These are phyloP conservation scores for Apiotrichum laibachii DNA, from an alignment of 1,284 basidiomycete genomes.

Conservation along the genomic window DNA sequence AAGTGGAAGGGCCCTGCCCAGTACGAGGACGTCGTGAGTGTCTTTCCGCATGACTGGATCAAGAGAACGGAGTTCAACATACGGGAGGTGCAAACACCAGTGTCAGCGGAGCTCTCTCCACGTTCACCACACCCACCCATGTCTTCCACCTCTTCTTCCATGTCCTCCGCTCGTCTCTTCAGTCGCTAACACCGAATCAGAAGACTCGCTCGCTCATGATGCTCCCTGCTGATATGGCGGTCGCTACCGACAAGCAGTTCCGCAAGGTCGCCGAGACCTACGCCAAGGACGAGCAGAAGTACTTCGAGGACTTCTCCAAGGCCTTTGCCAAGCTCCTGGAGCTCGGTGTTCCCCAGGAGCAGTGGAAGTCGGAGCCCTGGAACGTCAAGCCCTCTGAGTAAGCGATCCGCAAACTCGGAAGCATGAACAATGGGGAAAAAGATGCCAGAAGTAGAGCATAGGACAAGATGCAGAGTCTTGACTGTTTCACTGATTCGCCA, in stretches of 20 bases:
- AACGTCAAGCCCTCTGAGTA: constrained; percentile 49
- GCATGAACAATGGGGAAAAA: too few species aligned
- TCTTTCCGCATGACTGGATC: not conserved
- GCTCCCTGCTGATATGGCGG: constrained; percentile 78
- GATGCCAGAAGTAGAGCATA: too few species aligned
- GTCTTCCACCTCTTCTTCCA: not conserved
- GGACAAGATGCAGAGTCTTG: too few species aligned
- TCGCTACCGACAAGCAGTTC: constrained; percentile 83
- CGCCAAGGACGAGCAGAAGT: constrained; percentile 74
- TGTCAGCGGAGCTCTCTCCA: too few species aligned
- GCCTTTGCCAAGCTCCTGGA: constrained; percentile 76
- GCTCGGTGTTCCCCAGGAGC: constrained; percentile 77
- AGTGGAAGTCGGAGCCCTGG: constrained; percentile 74
- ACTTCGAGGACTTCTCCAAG: constrained; percentile 82
- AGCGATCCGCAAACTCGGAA: too few species aligned
- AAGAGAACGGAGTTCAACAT: not conserved
- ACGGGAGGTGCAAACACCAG: not conserved
- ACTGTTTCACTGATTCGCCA: too few species aligned
- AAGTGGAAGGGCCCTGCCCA: constrained; percentile 54
- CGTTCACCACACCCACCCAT: not conserved
- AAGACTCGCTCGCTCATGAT: constrained; percentile 89
- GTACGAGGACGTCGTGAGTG: constrained; percentile 71
- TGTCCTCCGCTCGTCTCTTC: too few species aligned
- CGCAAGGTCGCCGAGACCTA: constrained; percentile 79
- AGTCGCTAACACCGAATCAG: not conserved